Evolutionary conservation across 2,329 filamentous ascomycete genomes (phyloP).

Genomic region (Xylaria hypoxylon): DNA sequence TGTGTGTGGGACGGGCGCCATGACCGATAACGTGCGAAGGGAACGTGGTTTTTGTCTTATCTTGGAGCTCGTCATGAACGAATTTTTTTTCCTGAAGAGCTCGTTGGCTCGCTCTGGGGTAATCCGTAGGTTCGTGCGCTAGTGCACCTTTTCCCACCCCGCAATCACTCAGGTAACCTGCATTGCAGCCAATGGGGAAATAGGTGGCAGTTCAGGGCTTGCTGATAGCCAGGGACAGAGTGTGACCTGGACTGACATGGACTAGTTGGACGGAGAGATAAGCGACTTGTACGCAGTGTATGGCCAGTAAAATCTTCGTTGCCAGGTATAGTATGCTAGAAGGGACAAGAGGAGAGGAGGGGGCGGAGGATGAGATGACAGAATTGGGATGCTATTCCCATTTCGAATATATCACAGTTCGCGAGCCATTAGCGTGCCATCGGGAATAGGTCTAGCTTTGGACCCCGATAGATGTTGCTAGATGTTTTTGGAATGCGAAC

Average conservation of each 20-base stretch:
- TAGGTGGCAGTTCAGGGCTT: not conserved
- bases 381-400: not conserved
- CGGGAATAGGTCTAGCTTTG: not conserved
- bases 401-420: not conserved
- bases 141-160: slow-evolving; percentile 8
- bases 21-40: too few relatives aligned
- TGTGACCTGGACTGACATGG: not conserved
- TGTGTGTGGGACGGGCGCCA: too few relatives aligned
- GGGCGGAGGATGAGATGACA: not conserved
- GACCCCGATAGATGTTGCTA: not conserved
- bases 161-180: slow-evolving; percentile 7
- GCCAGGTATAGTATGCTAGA: too few relatives aligned
- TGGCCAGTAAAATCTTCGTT: too few relatives aligned
- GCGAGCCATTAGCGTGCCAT: not conserved
- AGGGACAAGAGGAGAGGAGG: not conserved
- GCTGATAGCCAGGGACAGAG: slow-evolving; percentile 6
- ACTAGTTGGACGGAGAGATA: too few relatives aligned
- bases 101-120: too few relatives aligned
- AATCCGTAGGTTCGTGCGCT: not conserved
- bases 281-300: too few relatives aligned
- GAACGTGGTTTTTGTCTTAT: too few relatives aligned
- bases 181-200: slow-evolving; percentile 7
- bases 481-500: slow-evolving; percentile 7
- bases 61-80: not conserved
- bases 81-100: not conserved